Conservation (phyloP, 2,329 filamentous ascomycete species). For the Cytospora leucostoma region DNA sequence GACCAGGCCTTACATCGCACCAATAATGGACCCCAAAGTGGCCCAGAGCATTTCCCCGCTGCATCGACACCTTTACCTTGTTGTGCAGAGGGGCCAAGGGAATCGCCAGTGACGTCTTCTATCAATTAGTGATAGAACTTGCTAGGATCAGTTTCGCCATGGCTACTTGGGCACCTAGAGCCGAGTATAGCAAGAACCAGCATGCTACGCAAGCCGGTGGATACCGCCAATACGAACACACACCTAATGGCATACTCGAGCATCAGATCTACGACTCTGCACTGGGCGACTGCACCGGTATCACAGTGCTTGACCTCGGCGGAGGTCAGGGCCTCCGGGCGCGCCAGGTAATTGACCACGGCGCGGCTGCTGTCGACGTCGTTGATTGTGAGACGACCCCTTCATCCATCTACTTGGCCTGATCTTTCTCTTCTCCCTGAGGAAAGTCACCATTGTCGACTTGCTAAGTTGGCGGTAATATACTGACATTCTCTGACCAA, state of each 20-base stretch:
- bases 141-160: not conserved
- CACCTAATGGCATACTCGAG: conserved; percentile 9
- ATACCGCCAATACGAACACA: conserved; percentile 10
- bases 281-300: conserved; percentile 33
- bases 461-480: not conserved
- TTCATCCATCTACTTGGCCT: not conserved
- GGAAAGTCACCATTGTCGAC: not conserved
- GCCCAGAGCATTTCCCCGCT: too few relatives aligned
- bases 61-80: too few relatives aligned
- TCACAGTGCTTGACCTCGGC: conserved; percentile 37
- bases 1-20: too few relatives aligned
- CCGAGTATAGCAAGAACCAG: conserved; percentile 22
- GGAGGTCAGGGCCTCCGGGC: conserved; percentile 36
- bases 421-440: not conserved
- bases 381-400: conserved; percentile 31
- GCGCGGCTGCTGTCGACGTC: conserved; percentile 34
- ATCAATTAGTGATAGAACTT: too few relatives aligned
- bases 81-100: too few relatives aligned
- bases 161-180: conserved; percentile 1
- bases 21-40: too few relatives aligned
- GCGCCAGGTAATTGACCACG: conserved; percentile 32
- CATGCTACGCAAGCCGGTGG: conserved; percentile 15
- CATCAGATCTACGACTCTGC: conserved; percentile 26
- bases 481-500: not conserved
- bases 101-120: too few relatives aligned